Percentiles rank a stretch among this genome's conserved stretches.
Evolutionary conservation across 108 stramenopile species (phyloP).

Genomic region (Aurantiochytrium sp.): DNA sequence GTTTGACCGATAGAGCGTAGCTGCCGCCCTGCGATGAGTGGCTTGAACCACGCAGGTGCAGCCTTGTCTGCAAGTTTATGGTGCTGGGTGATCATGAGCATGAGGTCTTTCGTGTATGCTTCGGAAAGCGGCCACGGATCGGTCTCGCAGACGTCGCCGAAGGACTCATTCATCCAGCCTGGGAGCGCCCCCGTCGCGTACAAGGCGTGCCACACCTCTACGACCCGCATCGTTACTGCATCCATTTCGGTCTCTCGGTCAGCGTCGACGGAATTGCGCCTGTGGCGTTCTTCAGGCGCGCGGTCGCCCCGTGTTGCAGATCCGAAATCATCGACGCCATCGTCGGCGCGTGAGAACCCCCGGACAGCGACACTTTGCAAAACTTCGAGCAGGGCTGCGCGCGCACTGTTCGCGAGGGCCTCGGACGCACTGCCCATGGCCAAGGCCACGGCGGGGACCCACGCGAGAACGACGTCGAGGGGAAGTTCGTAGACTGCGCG

Average conservation of each 20-base stretch:
- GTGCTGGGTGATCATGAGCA: slow-evolving; percentile 25
- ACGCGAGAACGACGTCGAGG: neutral
- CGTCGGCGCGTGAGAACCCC: no score
- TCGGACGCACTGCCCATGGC: neutral
- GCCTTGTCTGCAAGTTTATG: neutral
- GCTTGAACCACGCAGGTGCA: neutral
- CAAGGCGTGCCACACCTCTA: neutral
- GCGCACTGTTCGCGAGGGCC: neutral
- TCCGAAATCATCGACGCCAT: no score
- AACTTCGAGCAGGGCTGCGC: neutral
- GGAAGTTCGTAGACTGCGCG: neutral
- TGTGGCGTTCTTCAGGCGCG: no score
- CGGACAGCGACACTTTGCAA: neutral
- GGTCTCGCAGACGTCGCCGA: neutral
- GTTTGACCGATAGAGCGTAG: neutral
- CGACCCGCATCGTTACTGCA: neutral
- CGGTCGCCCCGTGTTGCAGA: no score
- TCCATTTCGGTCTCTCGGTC: neutral
- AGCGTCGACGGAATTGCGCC: neutral
- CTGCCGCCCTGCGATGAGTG: neutral
- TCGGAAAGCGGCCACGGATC: neutral
- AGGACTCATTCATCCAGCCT: neutral
- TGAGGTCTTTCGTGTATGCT: neutral
- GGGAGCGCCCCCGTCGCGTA: neutral
- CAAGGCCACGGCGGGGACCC: neutral